phyloP scores from a whole-genome alignment of 2,329 filamentous ascomycete genomes.

The Elsinoe arachidis region DNA sequence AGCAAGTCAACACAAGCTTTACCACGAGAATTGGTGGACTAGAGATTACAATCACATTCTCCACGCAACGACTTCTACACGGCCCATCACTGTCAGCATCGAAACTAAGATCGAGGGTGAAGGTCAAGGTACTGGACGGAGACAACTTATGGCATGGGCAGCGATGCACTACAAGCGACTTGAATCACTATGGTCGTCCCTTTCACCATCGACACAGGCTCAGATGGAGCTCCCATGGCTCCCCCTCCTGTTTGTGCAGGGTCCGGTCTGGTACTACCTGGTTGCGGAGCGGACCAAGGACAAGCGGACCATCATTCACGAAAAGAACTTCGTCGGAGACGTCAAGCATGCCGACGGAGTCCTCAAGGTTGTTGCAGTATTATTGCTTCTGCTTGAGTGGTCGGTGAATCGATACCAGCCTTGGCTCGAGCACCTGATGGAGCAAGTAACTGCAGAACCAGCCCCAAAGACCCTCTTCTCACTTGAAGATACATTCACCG shows the following conservation, averaged over 20 bases:
- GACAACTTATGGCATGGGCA: not conserved
- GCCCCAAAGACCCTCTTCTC: not conserved
- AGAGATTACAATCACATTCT: not conserved
- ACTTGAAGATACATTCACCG: too few relatives aligned
- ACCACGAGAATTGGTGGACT: not conserved
- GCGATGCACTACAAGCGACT: not conserved
- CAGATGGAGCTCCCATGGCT: not conserved
- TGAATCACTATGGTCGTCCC: not conserved
- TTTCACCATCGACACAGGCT: not conserved
- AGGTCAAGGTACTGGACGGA: not conserved
- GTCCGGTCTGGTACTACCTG: not conserved
- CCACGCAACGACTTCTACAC: not conserved
- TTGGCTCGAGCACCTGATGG: not conserved
- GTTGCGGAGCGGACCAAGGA: not conserved
- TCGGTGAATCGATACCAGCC: not conserved
- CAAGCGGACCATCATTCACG: not conserved
- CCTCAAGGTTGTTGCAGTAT: not conserved
- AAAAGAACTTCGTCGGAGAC: not conserved
- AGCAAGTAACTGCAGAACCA: not conserved
- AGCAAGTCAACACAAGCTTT: not conserved
- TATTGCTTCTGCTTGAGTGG: not conserved
- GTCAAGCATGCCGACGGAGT: not conserved
- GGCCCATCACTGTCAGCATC: not conserved
- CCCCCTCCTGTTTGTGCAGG: not conserved
- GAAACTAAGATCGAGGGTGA: not conserved